Conservation (phyloP, 192 early-diverging fungal species). For the Coemansia sp. region DNA sequence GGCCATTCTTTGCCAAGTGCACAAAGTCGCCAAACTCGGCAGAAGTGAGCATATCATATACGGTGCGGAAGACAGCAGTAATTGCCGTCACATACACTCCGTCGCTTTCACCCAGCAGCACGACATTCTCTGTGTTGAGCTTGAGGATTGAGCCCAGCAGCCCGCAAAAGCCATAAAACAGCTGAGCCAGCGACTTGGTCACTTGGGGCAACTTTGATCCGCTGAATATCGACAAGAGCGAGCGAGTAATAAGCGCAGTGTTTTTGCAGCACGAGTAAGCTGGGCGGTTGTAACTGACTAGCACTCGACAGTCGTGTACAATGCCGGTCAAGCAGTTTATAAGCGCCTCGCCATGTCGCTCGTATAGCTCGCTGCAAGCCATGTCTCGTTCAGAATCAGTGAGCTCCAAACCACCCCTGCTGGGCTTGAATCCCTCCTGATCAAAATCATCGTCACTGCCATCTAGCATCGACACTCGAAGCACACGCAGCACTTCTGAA, state of each 20-base stretch:
- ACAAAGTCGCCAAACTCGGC: constrained; percentile 40
- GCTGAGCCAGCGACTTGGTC: constrained; percentile 30
- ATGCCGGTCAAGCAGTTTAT: constrained; percentile 19
- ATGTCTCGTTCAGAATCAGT: constrained; percentile 32
- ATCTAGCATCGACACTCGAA: constrained; percentile 17
- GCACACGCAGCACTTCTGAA: constrained; percentile 17
- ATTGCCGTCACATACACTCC: constrained; percentile 25
- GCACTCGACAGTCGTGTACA: constrained; percentile 34
- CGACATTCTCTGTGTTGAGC: constrained; percentile 13
- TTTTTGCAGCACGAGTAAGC: constrained; percentile 36
- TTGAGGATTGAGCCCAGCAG: constrained; percentile 41
- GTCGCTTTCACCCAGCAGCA: background rate
- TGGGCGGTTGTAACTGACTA: constrained; percentile 35
- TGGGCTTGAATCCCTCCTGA: background rate
- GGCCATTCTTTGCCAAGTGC: constrained; percentile 25
- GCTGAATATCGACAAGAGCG: constrained; percentile 21
- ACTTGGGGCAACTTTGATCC: constrained; percentile 6
- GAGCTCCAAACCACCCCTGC: background rate
- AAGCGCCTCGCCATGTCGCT: constrained; percentile 24
- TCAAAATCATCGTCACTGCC: constrained; percentile 8
- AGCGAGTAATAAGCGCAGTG: constrained; percentile 27
- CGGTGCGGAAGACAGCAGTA: constrained; percentile 27
- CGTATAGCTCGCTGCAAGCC: constrained; percentile 38
- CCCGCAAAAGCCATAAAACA: constrained; percentile 46
- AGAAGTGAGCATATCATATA: constrained; percentile 48